These are phyloP conservation scores for Fusarium austroafricanum DNA, from an alignment of 2,329 filamentous ascomycete species.

Conservation along the genomic window DNA sequence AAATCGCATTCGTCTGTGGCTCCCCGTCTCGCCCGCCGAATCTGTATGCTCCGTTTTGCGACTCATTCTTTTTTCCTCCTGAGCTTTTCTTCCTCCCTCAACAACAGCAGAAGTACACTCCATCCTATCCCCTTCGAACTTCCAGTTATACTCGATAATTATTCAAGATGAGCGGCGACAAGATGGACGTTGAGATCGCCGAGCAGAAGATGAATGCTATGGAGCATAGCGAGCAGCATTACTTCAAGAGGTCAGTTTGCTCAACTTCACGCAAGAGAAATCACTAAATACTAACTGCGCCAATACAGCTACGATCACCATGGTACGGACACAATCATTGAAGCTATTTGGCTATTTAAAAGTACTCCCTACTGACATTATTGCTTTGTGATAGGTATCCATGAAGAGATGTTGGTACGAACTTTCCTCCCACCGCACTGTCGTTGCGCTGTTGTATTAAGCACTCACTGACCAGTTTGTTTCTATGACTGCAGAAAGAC, in stretches of 20 bases:
- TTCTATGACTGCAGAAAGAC: conserved; percentile 77
- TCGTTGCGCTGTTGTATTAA: conserved; percentile 20
- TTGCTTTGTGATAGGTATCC: conserved; percentile 75
- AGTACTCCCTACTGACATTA: conserved; percentile 36
- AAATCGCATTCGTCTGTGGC: conserved; percentile 43
- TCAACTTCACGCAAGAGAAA: conserved; percentile 2
- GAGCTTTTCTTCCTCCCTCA: conserved; percentile 11
- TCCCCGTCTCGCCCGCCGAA: conserved; percentile 27
- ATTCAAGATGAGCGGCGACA: conserved; percentile 60
- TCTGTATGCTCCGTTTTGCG: conserved; percentile 33
- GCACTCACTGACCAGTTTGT: conserved; percentile 36
- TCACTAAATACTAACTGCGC: conserved; percentile 51
- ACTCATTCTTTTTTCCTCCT: conserved; percentile 25
- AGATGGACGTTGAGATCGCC: conserved; percentile 70
- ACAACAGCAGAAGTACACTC: background rate
- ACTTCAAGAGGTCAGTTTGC: conserved; percentile 88
- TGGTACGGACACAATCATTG: conserved; percentile 66
- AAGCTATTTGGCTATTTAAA: conserved; percentile 2
- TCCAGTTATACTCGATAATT: conserved; percentile 4
- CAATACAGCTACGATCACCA: conserved; percentile 91
- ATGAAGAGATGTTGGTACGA: conserved; percentile 96
- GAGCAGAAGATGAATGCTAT: conserved; percentile 76
- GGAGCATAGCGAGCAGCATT: conserved; percentile 97
- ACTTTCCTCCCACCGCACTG: conserved; percentile 24
- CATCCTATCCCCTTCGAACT: conserved; percentile 1